Base-by-base conservation (phyloP, 2,329 filamentous ascomycete species). In the Dactylonectria estremocensis region DNA sequence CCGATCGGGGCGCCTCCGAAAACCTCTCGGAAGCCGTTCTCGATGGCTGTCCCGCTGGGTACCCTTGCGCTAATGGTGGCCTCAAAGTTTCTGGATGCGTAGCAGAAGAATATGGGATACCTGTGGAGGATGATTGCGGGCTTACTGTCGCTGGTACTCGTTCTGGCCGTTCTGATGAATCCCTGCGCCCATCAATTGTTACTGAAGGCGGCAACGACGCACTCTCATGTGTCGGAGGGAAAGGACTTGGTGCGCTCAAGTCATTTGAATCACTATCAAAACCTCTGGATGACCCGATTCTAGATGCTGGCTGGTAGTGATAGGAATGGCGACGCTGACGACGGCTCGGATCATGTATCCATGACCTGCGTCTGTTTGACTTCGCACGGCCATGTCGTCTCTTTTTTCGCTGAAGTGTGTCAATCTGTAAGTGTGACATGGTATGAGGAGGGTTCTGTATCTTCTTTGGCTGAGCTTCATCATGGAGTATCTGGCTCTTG, bases 381-480 rank as follows among this genome's bases (percentile, higher is more conserved):
- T 37, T 48, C 16, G 24, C 10, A 14, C 16, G 31, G 50, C 43
- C 35, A 20, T 20, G n/a, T 14, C 22, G 31, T 48, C 16, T 50
- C 35, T 53, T 45, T 31, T 16, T 33, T 40, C 45, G 31, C 37
- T 55, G 45, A 5, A 56, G 16, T 3, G 28, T 43, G 13, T 50
- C n/a, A 2, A 62, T 35, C 11, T 57, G 45, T 3, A 35, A 57
- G 54, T 58, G 62, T 7, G 64, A 52, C 58, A 62, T 62, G n/a
- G 45, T 5, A 14, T 57, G 35, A 2, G 58, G 37, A 24, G 53
- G 18, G 4, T 22, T 18, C 13, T 57, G 43, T 40, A 66, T 24
- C 13, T 22, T 18, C 18, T 53, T 56, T 20, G 52, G 64, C 11
- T 50, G 40, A 49, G 57, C 28, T 16, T 53, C 58, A 8, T 66